phyloP scores from a whole-genome alignment of 441 rosid species.

The Populus hybrid region DNA sequence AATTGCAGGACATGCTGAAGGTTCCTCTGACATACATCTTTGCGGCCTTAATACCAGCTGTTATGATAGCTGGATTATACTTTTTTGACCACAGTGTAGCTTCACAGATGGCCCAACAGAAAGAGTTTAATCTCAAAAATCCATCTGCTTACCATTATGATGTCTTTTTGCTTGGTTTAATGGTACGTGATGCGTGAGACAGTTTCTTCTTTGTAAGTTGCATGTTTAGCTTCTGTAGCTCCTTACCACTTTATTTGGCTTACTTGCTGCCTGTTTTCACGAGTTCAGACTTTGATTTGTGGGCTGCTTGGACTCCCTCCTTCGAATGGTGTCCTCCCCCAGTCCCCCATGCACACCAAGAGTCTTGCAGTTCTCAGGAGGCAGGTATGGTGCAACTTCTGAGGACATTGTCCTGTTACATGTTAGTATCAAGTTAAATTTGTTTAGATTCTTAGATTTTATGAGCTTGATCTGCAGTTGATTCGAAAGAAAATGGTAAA shows the following conservation, averaged over 20 bases:
- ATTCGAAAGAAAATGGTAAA: slow-evolving; percentile 76
- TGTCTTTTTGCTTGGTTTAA: slow-evolving; percentile 58
- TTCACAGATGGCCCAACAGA: slow-evolving; percentile 86
- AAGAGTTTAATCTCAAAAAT: slow-evolving; percentile 77
- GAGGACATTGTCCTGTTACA: background rate
- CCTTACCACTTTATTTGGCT: slow-evolving; percentile 4
- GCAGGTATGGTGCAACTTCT: slow-evolving; percentile 44
- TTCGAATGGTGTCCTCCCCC: slow-evolving; percentile 87
- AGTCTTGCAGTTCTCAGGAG: slow-evolving; percentile 75
- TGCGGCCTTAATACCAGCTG: slow-evolving; percentile 70
- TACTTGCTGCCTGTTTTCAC: slow-evolving; percentile 1
- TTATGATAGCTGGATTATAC: slow-evolving; percentile 85
- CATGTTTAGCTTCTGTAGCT: background rate
- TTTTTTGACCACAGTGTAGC: slow-evolving; percentile 92
- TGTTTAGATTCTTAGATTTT: slow-evolving; percentile 7
- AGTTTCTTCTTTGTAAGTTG: background rate
- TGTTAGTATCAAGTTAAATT: background rate
- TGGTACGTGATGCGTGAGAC: slow-evolving; percentile 37
- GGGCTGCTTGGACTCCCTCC: slow-evolving; percentile 91
- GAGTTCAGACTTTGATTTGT: slow-evolving; percentile 61
- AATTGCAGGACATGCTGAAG: slow-evolving; percentile 73
- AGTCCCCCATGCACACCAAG: slow-evolving; percentile 93
- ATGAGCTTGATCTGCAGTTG: slow-evolving; percentile 40
- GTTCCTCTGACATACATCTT: slow-evolving; percentile 60
- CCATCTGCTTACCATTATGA: slow-evolving; percentile 90